phyloP scores from a whole-genome alignment of 2,329 filamentous ascomycete genomes.

The Paracoccidioides brasiliensis region DNA sequence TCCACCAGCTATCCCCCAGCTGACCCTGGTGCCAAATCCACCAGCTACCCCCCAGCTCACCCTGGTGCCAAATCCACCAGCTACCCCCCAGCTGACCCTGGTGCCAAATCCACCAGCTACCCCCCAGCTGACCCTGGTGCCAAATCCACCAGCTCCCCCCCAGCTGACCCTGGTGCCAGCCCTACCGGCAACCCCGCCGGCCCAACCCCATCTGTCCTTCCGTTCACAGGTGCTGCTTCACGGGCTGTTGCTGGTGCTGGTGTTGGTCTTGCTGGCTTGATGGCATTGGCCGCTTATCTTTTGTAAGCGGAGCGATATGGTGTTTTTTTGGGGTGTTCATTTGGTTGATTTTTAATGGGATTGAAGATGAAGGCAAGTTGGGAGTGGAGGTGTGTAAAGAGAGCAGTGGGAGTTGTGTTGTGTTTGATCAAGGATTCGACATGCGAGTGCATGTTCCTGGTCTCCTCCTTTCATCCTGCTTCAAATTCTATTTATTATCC shows the following conservation, averaged over 20 bases:
- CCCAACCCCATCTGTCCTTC: slow-evolving; percentile 15
- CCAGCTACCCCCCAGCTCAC: too few species aligned
- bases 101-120: slow-evolving; percentile 4
- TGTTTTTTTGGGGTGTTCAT: neutral
- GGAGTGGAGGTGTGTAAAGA: too few species aligned
- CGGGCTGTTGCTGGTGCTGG: slow-evolving; percentile 36
- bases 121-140: slow-evolving; percentile 10
- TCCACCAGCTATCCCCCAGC: too few species aligned
- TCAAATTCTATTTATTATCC: too few species aligned
- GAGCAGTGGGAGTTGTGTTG: too few species aligned
- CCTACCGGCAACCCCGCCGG: slow-evolving; percentile 15
- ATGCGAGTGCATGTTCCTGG: too few species aligned
- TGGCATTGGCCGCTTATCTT: slow-evolving; percentile 38
- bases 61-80: too few species aligned
- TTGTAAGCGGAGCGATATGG: slow-evolving; percentile 24
- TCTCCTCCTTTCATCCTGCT: too few species aligned
- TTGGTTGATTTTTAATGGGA: neutral
- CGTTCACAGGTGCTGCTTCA: slow-evolving; percentile 41
- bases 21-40: too few species aligned
- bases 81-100: too few species aligned
- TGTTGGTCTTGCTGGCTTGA: slow-evolving; percentile 40
- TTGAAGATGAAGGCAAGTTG: neutral
- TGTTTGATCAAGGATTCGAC: too few species aligned
- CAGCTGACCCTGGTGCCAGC: slow-evolving; percentile 5
- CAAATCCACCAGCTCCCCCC: slow-evolving; percentile 2